Conservation (phyloP, 176 grass and related monocot genomes). For the Paspalum notatum region DNA sequence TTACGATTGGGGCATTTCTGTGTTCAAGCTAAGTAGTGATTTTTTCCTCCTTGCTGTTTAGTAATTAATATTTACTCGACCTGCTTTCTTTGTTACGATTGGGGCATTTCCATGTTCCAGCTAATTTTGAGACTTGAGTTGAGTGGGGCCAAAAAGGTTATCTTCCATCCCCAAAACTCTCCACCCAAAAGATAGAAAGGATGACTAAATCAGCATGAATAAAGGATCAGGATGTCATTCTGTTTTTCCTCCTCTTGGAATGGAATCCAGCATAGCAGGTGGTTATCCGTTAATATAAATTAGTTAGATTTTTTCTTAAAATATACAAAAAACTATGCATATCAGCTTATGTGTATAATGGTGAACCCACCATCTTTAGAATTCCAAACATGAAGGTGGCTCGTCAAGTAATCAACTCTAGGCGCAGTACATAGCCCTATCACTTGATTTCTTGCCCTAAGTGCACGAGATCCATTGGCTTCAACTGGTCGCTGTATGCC, state of each 20-base stretch:
- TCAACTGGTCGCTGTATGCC: too few species aligned
- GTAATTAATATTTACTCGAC: conserved; percentile 14
- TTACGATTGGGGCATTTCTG: not conserved
- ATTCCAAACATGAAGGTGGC: too few species aligned
- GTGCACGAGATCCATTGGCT: too few species aligned
- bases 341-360: not conserved
- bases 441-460: too few species aligned
- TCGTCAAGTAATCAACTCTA: too few species aligned
- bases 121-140: not conserved
- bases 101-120: not conserved
- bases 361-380: not conserved
- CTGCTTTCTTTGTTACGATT: not conserved
- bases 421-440: too few species aligned
- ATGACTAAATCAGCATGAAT: too few species aligned
- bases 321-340: not conserved
- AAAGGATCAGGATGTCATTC: not conserved
- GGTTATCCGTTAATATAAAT: not conserved
- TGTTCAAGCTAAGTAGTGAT: conserved; percentile 31
- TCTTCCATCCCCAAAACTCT: not conserved
- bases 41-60: conserved; percentile 17
- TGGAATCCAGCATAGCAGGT: not conserved
- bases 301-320: not conserved
- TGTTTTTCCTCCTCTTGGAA: not conserved
- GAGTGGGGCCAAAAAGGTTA: not conserved
- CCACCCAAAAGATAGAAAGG: too few species aligned